These are phyloP conservation scores for Diutina pseudorugosa DNA, from an alignment of 1,139 yeast genomes.

Conservation along the genomic window DNA sequence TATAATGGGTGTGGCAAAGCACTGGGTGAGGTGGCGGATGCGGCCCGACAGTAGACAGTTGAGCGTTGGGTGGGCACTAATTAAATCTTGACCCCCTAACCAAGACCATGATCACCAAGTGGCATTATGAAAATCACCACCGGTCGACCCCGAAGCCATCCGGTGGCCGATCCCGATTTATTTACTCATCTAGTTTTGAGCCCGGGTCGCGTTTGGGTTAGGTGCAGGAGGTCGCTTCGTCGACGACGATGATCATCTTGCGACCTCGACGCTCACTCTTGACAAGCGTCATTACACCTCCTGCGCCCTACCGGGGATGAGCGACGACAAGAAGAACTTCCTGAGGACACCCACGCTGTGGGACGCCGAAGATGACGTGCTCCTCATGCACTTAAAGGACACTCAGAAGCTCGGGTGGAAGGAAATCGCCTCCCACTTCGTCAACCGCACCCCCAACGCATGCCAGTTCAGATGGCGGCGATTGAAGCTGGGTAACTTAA, in stretches of 20 bases:
- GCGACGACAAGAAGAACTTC: conserved; percentile 13
- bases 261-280: background rate
- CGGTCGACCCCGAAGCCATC: no score
- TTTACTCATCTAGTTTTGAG: background rate
- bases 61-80: no score
- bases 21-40: background rate
- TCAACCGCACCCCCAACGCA: conserved; percentile 63
- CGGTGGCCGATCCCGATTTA: background rate
- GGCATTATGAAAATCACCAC: no score
- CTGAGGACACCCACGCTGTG: conserved; percentile 56
- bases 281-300: background rate
- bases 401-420: conserved; percentile 67
- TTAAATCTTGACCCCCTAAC: no score
- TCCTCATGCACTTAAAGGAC: conserved; percentile 59
- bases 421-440: conserved; percentile 57
- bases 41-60: no score
- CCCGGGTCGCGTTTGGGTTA: background rate
- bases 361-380: conserved; percentile 63
- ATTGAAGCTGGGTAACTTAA: conserved; percentile 50
- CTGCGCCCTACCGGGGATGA: background rate
- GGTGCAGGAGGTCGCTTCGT: background rate
- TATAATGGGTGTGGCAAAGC: background rate
- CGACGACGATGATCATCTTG: background rate
- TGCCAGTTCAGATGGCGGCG: conserved; percentile 76
- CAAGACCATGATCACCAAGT: no score